Evolutionary conservation across 129 eudicot genomes (phyloP).

Genomic region (Lactuca saligna): DNA sequence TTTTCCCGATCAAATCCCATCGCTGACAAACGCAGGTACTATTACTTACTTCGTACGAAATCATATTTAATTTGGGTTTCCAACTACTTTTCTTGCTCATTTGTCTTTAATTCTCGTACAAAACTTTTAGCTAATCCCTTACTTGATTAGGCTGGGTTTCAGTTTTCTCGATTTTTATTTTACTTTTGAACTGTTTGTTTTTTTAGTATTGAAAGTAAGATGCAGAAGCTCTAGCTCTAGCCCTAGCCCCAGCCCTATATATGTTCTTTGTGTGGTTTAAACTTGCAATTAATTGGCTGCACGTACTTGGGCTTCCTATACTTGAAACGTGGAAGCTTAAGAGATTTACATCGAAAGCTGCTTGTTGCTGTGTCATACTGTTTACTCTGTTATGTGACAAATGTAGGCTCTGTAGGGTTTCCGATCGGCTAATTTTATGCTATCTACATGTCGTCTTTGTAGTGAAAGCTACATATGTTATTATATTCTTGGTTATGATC

Average conservation of each 20-base stretch:
- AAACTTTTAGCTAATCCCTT: neutral
- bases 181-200: neutral
- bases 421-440: constrained; percentile 16
- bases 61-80: neutral
- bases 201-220: neutral
- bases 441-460: neutral
- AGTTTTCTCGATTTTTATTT: neutral
- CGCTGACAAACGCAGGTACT: constrained; percentile 18
- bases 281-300: neutral
- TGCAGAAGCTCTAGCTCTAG: neutral
- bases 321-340: neutral
- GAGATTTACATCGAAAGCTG: neutral
- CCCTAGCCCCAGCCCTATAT: neutral
- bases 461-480: neutral
- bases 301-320: neutral
- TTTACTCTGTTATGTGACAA: neutral
- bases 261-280: neutral
- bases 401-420: constrained; percentile 26
- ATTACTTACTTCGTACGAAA: neutral
- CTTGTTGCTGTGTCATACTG: constrained; percentile 6
- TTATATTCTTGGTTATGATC: neutral
- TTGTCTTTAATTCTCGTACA: neutral
- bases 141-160: constrained; percentile 14
- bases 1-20: constrained; percentile 23
- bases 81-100: constrained; percentile 11